Base-by-base conservation (phyloP, 495 filamentous ascomycete genomes). In the Niebla homalea region DNA sequence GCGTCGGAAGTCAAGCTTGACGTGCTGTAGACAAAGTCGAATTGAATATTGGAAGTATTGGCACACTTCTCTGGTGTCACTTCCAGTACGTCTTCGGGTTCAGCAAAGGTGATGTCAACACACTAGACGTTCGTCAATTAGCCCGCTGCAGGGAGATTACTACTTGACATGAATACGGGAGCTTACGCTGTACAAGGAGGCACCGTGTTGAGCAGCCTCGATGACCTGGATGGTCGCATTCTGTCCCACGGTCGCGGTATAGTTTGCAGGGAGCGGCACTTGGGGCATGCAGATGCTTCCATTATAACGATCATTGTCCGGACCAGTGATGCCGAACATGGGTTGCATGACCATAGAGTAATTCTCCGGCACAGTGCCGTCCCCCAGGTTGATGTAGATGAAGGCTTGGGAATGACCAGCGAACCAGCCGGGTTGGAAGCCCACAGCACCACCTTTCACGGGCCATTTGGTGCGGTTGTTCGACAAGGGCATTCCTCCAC, bases 361-460 rank as follows among this genome's bases (percentile, higher is more conserved):
- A 71, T 97, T 97, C n/a, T 66, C 66, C 2, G 93, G 93, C 8
- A 76, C 65, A 18, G 75, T 86, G 49, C 90, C 93, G 52, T 89
- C 77, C 49, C 93, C 93, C 43, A 99, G 70, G 71, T 99, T 99
- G 67, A 99, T 74, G 66, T 97, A 95, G 62, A 97, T 73, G 51
- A 89, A 76, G 29, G 90, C 92, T 5, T 80, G 83, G 8, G 74
- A 62, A 62, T 99, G 93, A 53, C 93, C 93, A 37, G 78, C 80
- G 72, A 96, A 96, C 93, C 93, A 99, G 57, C 93, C 84, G 5
- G 93, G 86, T 64, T 95, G 88, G 51, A 99, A 65, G 18, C 86
- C 77, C 50, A 99, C 63, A 15, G 88, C 86, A 44, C 93, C 93
- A 58, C 92, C 93, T 29, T 61, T 72, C 49, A 89, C 73, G 16